A percentile compares a stretch with the other conserved stretches of the same genome.
Evolutionary conservation across 768 basidiomycete species (phyloP).

Genomic region (Hericium rajendrae): DNA sequence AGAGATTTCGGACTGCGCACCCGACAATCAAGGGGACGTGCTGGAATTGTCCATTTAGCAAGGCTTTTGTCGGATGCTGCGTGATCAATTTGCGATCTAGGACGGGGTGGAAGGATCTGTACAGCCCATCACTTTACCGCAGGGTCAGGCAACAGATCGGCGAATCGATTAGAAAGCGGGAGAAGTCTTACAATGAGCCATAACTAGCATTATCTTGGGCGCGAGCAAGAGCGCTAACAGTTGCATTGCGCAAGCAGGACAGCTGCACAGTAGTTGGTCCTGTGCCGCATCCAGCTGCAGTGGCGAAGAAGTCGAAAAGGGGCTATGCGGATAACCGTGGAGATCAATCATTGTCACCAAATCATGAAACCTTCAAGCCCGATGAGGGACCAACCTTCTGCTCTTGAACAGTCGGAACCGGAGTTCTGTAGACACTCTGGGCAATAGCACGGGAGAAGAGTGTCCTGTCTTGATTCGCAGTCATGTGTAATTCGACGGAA

Average conservation of each 20-base stretch:
- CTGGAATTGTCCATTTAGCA: slow-evolving; percentile 35
- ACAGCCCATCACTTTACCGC: slow-evolving; percentile 28
- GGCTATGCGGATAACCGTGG: slow-evolving; percentile 24
- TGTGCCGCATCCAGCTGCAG: slow-evolving; percentile 38
- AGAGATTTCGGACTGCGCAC: slow-evolving; percentile 20
- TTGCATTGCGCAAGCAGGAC: slow-evolving; percentile 39
- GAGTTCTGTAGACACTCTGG: slow-evolving; percentile 49
- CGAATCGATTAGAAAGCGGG: background rate
- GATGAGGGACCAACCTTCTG: slow-evolving; percentile 32
- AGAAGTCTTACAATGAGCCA: slow-evolving; percentile 31
- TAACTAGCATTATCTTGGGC: slow-evolving; percentile 41
- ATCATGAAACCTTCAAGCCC: background rate
- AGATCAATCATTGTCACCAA: background rate
- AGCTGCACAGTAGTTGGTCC: slow-evolving; percentile 28
- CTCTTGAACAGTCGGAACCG: slow-evolving; percentile 41
- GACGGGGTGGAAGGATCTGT: slow-evolving; percentile 42
- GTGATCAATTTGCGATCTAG: slow-evolving; percentile 43
- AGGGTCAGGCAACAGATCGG: background rate
- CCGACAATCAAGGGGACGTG: slow-evolving; percentile 51
- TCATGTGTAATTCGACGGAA: slow-evolving; percentile 49
- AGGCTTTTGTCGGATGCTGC: slow-evolving; percentile 38
- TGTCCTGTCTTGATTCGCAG: slow-evolving; percentile 29
- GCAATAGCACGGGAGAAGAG: slow-evolving; percentile 49
- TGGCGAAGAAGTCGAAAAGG: slow-evolving; percentile 42
- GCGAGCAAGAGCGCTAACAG: slow-evolving; percentile 39